phyloP scores from a whole-genome alignment of 768 basidiomycete species.

The Lactifluus subvellereus region DNA sequence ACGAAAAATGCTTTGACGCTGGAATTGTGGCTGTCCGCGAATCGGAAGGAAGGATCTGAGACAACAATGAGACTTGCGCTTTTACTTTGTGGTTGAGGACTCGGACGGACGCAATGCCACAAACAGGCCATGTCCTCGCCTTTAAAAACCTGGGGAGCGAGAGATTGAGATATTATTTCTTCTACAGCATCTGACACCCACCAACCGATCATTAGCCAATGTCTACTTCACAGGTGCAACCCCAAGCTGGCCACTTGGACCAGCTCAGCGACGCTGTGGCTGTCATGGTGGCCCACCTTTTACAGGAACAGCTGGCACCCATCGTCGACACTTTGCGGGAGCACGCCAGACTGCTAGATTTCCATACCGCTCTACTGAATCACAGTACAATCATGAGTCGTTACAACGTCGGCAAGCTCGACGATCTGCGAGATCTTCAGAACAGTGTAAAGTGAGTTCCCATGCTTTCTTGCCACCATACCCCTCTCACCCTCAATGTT shows the following conservation, averaged over 20 bases:
- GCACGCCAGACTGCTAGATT: constrained; percentile 12
- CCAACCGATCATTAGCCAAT: neutral
- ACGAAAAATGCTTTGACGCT: too few species aligned
- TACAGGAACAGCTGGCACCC: constrained; percentile 15
- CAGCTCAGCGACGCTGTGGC: constrained; percentile 1
- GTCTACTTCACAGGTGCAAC: neutral
- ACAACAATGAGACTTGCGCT: too few species aligned
- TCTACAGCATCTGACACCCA: neutral
- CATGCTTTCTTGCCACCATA: neutral
- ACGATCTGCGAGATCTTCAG: constrained; percentile 16
- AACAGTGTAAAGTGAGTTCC: constrained; percentile 6
- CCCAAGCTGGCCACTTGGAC: neutral
- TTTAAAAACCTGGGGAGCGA: neutral
- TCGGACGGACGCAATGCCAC: too few species aligned
- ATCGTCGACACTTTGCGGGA: constrained; percentile 13
- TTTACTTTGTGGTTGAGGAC: too few species aligned
- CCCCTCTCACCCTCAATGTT: neutral
- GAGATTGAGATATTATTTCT: neutral
- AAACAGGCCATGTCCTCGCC: neutral
- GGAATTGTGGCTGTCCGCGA: too few species aligned
- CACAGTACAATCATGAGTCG: constrained; percentile 13
- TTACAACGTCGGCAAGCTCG: constrained; percentile 19
- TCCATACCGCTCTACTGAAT: constrained; percentile 13
- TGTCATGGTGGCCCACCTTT: neutral
- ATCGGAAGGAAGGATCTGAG: too few species aligned